Percentiles rank a stretch among this genome's conserved stretches.
Conservation (phyloP, 225 moss, liverwort and hornwort species). For the Marchantia paleacea region DNA sequence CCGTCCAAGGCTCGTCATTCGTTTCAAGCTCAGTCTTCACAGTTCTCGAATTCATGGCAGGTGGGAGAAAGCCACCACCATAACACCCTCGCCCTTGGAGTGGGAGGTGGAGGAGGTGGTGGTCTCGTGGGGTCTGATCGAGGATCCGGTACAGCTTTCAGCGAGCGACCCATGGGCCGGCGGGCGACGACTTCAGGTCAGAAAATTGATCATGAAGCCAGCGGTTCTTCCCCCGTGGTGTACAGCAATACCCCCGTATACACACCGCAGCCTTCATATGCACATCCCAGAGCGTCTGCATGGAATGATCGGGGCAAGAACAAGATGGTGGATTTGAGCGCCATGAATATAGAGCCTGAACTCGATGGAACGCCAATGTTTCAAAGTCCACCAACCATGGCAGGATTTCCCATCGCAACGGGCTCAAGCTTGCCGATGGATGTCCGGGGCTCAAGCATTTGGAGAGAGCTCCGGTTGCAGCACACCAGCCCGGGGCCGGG, state of each 20-base stretch:
- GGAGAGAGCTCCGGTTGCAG: not conserved
- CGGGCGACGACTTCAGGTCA: no score
- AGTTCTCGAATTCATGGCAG: slow-evolving; percentile 11
- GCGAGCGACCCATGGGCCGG: not conserved
- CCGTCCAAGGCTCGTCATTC: not conserved
- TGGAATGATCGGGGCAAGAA: not conserved
- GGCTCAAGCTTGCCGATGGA: not conserved
- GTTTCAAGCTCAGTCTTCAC: not conserved
- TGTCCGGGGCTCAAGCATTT: no score
- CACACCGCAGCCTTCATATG: not conserved
- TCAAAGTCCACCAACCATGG: not conserved
- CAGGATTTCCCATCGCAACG: no score
- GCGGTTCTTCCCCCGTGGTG: not conserved
- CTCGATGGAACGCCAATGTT: not conserved
- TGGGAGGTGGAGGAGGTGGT: not conserved
- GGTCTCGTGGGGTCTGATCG: not conserved
- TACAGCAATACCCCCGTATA: not conserved
- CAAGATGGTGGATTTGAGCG: not conserved
- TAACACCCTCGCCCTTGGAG: no score
- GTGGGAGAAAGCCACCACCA: not conserved
- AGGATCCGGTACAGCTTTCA: not conserved
- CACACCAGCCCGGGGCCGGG: not conserved
- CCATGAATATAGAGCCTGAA: not conserved
- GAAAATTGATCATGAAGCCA: not conserved
- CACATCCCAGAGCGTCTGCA: not conserved